phyloP scores from a whole-genome alignment of 2,329 filamentous ascomycete species.

The Cytospora piceae region DNA sequence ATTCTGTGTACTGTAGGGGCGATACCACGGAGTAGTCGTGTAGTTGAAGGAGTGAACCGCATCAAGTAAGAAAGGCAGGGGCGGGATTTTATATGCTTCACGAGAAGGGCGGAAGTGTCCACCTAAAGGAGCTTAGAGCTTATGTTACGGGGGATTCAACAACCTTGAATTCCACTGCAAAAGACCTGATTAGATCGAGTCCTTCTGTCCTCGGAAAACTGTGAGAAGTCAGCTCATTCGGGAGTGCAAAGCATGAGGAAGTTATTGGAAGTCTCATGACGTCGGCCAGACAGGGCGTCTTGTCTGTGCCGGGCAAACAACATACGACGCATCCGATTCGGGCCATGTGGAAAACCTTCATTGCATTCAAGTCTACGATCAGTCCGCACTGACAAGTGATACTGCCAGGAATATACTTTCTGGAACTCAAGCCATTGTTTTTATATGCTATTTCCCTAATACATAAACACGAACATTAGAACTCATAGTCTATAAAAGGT shows the following conservation, averaged over 20 bases:
- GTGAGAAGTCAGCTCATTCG: not conserved
- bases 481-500: too few relatives aligned
- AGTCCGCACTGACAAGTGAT: too few relatives aligned
- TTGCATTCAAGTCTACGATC: too few relatives aligned
- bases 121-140: not conserved
- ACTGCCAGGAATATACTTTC: too few relatives aligned
- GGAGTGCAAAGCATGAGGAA: not conserved
- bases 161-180: not conserved
- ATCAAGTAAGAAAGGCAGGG: not conserved
- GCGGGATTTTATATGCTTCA: not conserved
- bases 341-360: too few relatives aligned
- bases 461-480: too few relatives aligned
- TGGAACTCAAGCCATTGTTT: too few relatives aligned
- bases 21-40: slow-evolving; percentile 14
- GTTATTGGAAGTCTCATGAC: slow-evolving; percentile 18
- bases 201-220: too few relatives aligned
- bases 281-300: slow-evolving; percentile 12
- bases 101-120: not conserved
- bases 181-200: not conserved
- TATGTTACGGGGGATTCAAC: not conserved
- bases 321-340: not conserved
- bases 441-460: too few relatives aligned
- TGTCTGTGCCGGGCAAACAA: not conserved
- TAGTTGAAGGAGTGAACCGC: slow-evolving; percentile 7
- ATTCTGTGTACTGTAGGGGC: slow-evolving; percentile 39